Evolutionary conservation across 2,329 filamentous ascomycete genomes (phyloP).

Genomic region (Samsoniella hepiali): DNA sequence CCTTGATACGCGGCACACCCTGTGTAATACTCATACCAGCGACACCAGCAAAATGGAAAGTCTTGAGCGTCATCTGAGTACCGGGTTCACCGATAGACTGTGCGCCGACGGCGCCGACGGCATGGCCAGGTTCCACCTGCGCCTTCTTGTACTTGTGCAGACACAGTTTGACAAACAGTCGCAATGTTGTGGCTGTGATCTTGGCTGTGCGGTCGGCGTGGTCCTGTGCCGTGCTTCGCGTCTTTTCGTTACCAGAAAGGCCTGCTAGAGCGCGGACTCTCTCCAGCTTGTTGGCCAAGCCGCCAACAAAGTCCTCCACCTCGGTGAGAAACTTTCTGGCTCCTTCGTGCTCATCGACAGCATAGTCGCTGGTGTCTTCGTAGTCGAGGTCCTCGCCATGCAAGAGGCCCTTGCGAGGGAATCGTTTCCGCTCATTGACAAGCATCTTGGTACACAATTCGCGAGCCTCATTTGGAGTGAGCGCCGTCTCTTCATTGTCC

Average conservation of each 20-base stretch:
- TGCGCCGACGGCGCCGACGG: conserved; percentile 91
- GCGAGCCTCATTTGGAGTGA: conserved; percentile 72
- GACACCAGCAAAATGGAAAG: conserved; percentile 99
- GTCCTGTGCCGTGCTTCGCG: conserved; percentile 31
- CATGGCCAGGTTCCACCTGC: conserved; percentile 89
- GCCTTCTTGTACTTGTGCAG: conserved; percentile 88
- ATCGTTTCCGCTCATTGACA: conserved; percentile 62
- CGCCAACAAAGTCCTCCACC: conserved; percentile 68
- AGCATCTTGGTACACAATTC: conserved; percentile 66
- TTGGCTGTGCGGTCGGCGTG: conserved; percentile 74
- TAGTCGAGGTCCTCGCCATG: conserved; percentile 63
- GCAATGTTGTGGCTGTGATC: conserved; percentile 70
- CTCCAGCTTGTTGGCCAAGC: conserved; percentile 59
- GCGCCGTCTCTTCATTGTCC: conserved; percentile 68
- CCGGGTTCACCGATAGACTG: conserved; percentile 98
- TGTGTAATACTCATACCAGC: conserved; percentile 99
- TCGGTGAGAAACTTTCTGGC: conserved; percentile 77
- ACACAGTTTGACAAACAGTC: conserved; percentile 75
- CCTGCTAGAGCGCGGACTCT: conserved; percentile 50
- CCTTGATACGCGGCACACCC: conserved; percentile 99
- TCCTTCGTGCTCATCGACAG: conserved; percentile 76
- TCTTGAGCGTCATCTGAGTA: conserved; percentile 98
- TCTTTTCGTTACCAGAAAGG: conserved; percentile 36
- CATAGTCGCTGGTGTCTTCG: conserved; percentile 64
- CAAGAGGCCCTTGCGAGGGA: conserved; percentile 59